Conservation (phyloP, 2,329 filamentous ascomycete species). For the Cylindrodendrum hubeiense region DNA sequence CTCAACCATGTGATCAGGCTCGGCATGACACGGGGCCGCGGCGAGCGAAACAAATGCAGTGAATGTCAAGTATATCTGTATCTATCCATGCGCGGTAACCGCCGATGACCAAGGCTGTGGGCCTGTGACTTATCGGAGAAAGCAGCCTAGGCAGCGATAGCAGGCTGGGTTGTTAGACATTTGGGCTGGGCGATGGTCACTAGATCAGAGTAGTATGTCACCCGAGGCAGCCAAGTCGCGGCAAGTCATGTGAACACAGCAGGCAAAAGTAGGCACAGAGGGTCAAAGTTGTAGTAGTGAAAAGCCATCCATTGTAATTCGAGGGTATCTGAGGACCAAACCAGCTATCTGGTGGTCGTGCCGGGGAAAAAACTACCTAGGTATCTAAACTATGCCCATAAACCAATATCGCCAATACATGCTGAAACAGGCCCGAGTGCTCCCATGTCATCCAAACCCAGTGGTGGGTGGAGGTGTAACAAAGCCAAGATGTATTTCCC, state of each 20-base stretch:
- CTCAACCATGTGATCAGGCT: background rate
- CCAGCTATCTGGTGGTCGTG: conserved; percentile 11
- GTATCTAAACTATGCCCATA: conserved; percentile 26
- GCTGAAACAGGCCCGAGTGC: conserved; percentile 6
- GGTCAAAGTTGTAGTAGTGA: background rate
- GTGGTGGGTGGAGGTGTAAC: conserved; percentile 8
- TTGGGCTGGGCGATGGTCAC: conserved; percentile 2
- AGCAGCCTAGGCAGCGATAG: background rate
- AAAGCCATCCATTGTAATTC: conserved; percentile 16
- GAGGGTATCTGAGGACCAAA: conserved; percentile 21
- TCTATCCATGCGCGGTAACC: background rate
- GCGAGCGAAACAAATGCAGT: background rate
- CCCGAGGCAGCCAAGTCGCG: conserved; percentile 13
- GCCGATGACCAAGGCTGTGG: background rate
- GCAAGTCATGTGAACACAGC: conserved; percentile 7
- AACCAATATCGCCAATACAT: conserved; percentile 10
- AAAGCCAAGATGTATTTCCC: conserved; percentile 19
- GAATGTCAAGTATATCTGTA: background rate
- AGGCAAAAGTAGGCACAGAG: background rate
- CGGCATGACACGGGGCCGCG: background rate
- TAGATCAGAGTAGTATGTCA: conserved; percentile 6
- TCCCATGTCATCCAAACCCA: conserved; percentile 16
- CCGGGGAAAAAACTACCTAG: conserved; percentile 24
- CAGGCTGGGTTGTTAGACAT: background rate
- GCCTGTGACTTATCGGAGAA: conserved; percentile 9